phyloP scores from a whole-genome alignment of 805 yeast genomes.

The Wickerhamiella parazyma region DNA sequence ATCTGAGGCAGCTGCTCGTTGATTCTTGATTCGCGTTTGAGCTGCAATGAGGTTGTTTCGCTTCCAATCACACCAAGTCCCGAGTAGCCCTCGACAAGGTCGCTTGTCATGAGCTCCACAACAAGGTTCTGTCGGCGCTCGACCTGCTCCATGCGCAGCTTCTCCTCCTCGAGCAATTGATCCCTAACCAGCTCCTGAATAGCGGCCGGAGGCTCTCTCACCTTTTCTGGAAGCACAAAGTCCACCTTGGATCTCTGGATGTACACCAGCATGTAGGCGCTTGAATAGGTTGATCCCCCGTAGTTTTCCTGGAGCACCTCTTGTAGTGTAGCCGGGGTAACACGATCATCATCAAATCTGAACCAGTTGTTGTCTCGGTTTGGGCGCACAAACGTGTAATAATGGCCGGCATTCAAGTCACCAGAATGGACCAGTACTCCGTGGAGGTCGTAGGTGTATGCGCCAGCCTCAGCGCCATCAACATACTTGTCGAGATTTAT shows the following conservation, averaged over 20 bases:
- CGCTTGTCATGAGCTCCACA: not conserved
- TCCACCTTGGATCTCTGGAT: conserved; percentile 49
- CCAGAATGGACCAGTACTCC: conserved; percentile 96
- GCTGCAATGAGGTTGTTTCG: conserved; percentile 10
- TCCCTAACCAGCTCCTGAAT: conserved; percentile 49
- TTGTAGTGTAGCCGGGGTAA: conserved; percentile 66
- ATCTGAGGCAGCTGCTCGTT: conserved; percentile 31
- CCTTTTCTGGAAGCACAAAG: conserved; percentile 39
- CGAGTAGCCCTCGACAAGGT: conserved; percentile 7
- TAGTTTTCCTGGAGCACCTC: conserved; percentile 88
- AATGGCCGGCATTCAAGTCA: conserved; percentile 90
- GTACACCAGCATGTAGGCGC: conserved; percentile 95
- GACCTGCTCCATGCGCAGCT: conserved; percentile 44
- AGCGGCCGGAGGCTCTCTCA: conserved; percentile 49
- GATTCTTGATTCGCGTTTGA: conserved; percentile 13
- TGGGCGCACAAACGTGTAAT: conserved; percentile 88
- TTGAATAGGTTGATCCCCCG: conserved; percentile 83
- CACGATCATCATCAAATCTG: conserved; percentile 90
- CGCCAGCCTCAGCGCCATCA: conserved; percentile 38
- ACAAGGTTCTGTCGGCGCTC: conserved; percentile 39
- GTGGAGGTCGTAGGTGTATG: conserved; percentile 72
- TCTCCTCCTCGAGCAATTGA: conserved; percentile 46
- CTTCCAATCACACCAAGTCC: conserved; percentile 10
- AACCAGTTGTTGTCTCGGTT: conserved; percentile 59
- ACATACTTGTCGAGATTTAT: conserved; percentile 71